These are phyloP conservation scores for Thuja plicata DNA, from an alignment of 83 land plant genomes.

Conservation along the genomic window DNA sequence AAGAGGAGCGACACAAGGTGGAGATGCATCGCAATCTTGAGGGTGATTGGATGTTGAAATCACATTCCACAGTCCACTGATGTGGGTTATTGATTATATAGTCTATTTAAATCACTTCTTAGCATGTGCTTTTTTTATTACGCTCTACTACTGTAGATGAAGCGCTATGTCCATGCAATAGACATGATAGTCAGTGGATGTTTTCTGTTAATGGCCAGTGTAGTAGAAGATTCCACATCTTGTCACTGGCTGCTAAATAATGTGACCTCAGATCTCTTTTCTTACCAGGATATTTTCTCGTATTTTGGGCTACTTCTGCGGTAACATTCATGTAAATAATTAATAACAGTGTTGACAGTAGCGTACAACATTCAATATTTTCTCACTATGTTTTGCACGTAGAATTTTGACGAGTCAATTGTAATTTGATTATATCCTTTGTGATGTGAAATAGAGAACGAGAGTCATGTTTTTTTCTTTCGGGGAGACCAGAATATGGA, in stretches of 20 bases:
- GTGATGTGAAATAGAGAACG: too few species aligned
- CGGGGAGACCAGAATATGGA: too few species aligned
- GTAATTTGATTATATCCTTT: too few species aligned
- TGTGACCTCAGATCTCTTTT: background rate
- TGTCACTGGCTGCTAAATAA: background rate
- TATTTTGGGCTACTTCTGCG: background rate
- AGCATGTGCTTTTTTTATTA: background rate
- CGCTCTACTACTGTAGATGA: background rate
- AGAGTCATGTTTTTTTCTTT: too few species aligned
- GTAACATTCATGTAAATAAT: background rate
- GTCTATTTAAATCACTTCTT: background rate
- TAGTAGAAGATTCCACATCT: too few species aligned
- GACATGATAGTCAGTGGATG: background rate
- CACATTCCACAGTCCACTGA: slow-evolving; percentile 1
- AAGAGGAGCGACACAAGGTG: slow-evolving; percentile 70
- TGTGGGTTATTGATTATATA: background rate
- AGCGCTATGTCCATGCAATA: background rate
- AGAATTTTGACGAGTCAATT: too few species aligned
- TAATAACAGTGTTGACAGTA: background rate
- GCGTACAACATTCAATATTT: too few species aligned
- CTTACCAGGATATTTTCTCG: background rate
- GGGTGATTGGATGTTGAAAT: slow-evolving; percentile 29
- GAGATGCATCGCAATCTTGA: slow-evolving; percentile 60
- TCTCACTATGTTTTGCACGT: too few species aligned
- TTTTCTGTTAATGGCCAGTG: background rate